These are phyloP conservation scores for Torulaspora microellipsoides DNA, from an alignment of 805 yeast genomes.

Conservation along the genomic window DNA sequence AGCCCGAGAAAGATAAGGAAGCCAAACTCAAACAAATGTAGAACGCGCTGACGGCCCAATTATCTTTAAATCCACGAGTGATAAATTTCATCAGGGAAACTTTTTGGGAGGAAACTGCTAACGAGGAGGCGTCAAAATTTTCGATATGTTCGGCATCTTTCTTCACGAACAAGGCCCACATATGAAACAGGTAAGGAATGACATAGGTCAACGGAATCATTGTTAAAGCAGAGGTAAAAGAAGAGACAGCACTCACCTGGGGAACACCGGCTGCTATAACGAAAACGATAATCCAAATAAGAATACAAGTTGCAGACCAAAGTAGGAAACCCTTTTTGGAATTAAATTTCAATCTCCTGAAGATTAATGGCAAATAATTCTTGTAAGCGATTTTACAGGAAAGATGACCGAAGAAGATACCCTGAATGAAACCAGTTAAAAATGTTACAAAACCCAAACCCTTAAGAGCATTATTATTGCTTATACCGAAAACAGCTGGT, in stretches of 20 bases:
- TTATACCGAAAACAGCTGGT: slow-evolving; percentile 5
- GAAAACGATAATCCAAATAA: neutral
- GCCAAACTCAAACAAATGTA: slow-evolving; percentile 4
- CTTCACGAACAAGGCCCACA: slow-evolving; percentile 3
- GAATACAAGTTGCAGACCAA: slow-evolving; percentile 2
- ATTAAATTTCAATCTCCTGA: slow-evolving; percentile 1
- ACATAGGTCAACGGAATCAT: slow-evolving; percentile 5
- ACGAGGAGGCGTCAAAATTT: neutral
- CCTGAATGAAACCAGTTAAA: slow-evolving; percentile 4
- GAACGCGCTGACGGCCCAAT: slow-evolving; percentile 1
- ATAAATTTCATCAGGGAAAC: neutral
- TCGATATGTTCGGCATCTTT: slow-evolving; percentile 1
- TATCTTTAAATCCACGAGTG: neutral
- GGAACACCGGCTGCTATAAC: slow-evolving; percentile 5
- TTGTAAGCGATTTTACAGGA: slow-evolving; percentile 5
- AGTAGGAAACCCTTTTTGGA: slow-evolving; percentile 1
- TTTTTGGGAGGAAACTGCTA: neutral
- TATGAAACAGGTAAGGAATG: slow-evolving; percentile 3
- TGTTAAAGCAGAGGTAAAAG: slow-evolving; percentile 5
- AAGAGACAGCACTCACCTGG: slow-evolving; percentile 7
- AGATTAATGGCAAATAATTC: slow-evolving; percentile 2
- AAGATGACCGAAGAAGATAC: slow-evolving; percentile 3
- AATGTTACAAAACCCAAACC: slow-evolving; percentile 2
- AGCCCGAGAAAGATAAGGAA: slow-evolving; percentile 2
- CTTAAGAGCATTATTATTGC: slow-evolving; percentile 2